Conservation (phyloP, 345 rosid species). For the Salix brachista region DNA sequence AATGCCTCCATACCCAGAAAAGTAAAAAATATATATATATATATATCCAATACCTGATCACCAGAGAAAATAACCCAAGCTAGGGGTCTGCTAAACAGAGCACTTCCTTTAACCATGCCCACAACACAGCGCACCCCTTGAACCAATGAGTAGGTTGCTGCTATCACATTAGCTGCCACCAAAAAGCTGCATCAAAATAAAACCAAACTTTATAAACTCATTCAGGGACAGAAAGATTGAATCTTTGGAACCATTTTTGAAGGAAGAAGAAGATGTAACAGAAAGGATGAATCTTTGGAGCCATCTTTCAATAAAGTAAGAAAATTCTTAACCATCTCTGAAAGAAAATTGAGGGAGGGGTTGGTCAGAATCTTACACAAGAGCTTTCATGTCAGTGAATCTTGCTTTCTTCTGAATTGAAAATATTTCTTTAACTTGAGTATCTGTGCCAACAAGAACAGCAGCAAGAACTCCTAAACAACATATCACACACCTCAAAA, state of each 20-base stretch:
- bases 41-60: constrained; percentile 74
- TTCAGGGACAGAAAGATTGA: background rate
- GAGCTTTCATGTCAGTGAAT: constrained; percentile 90
- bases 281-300: too few species aligned
- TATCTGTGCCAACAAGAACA: constrained; percentile 64
- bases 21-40: too few species aligned
- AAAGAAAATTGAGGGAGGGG: background rate
- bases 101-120: constrained; percentile 55
- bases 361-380: constrained; percentile 52
- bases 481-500: constrained; percentile 64
- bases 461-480: constrained; percentile 51
- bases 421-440: constrained; percentile 71
- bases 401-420: constrained; percentile 63
- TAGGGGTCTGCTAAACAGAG: constrained; percentile 61
- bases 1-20: background rate
- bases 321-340: background rate
- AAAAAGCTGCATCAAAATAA: constrained; percentile 51
- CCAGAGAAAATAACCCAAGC: constrained; percentile 88
- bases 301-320: background rate
- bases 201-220: background rate
- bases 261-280: too few species aligned
- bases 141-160: constrained; percentile 63
- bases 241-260: background rate
- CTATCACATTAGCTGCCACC: constrained; percentile 69
- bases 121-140: constrained; percentile 75